Evolutionary conservation across 495 filamentous ascomycete species (phyloP).

Genomic region (Annulohypoxylon nitens): DNA sequence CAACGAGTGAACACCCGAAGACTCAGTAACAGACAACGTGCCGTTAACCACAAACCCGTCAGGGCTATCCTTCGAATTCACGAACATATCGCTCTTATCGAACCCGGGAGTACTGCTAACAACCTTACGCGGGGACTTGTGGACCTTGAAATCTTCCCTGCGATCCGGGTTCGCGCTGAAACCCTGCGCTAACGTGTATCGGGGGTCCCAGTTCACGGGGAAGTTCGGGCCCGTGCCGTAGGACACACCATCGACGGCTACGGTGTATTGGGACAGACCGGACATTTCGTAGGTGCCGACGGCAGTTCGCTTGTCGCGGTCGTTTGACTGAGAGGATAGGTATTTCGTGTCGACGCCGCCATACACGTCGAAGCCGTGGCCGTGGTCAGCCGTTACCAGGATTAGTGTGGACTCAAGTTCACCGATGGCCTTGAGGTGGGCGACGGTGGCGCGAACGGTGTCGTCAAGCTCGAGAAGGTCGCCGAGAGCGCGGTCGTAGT

Average conservation of each 20-base stretch:
- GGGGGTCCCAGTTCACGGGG: conserved; percentile 80
- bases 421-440: conserved; percentile 67
- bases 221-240: conserved; percentile 77
- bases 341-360: conserved; percentile 69
- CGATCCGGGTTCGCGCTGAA: conserved; percentile 74
- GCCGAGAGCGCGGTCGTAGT: conserved; percentile 81
- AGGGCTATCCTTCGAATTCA: conserved; percentile 71
- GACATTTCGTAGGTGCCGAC: conserved; percentile 75
- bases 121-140: conserved; percentile 68
- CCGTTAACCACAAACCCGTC: conserved; percentile 76
- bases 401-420: conserved; percentile 75
- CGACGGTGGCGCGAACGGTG: conserved; percentile 75
- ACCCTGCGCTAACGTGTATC: conserved; percentile 77
- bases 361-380: conserved; percentile 77
- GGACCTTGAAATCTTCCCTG: conserved; percentile 74
- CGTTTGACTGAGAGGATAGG: conserved; percentile 67
- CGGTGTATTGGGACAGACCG: conserved; percentile 77
- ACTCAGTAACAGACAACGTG: conserved; percentile 68
- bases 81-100: conserved; percentile 63
- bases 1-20: conserved; percentile 76
- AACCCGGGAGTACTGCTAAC: conserved; percentile 59
- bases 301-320: conserved; percentile 74
- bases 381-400: conserved; percentile 81
- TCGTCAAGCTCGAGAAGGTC: conserved; percentile 83
- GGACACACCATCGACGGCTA: conserved; percentile 54